These are phyloP conservation scores for Cyclotella cryptica DNA, from an alignment of 108 stramenopile species.

Conservation along the genomic window DNA sequence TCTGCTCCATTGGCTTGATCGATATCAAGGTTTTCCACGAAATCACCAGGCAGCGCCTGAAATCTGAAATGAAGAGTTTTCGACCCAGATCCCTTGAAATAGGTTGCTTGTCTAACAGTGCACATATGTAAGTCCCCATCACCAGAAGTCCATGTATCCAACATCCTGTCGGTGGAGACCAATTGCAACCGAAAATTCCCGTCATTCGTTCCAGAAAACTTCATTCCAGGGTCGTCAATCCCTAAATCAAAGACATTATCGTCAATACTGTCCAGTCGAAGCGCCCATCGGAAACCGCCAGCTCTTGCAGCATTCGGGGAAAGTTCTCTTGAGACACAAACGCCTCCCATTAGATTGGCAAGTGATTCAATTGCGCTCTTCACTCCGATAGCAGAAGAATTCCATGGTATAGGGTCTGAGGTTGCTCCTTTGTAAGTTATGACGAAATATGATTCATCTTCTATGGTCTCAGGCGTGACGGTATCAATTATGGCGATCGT, in stretches of 20 bases:
- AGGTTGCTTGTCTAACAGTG: conserved; percentile 41
- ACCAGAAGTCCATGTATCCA: conserved; percentile 9
- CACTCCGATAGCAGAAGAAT: conserved; percentile 30
- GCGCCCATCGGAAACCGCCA: conserved; percentile 42
- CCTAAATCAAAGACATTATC: conserved; percentile 27
- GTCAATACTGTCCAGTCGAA: conserved; percentile 37
- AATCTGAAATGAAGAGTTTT: conserved; percentile 48
- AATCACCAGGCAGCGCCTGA: conserved; percentile 47
- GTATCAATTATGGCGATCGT: conserved; percentile 30
- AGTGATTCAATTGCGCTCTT: conserved; percentile 38
- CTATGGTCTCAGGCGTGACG: conserved; percentile 19
- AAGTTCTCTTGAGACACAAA: conserved; percentile 29
- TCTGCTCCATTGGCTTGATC: conserved; percentile 13
- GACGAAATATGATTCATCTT: conserved; percentile 32
- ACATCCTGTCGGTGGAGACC: not conserved
- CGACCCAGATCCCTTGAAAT: conserved; percentile 43
- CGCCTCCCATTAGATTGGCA: conserved; percentile 1
- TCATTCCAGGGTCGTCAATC: conserved; percentile 20
- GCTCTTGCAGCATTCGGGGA: conserved; percentile 12
- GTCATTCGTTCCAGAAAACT: conserved; percentile 8
- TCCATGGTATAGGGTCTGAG: conserved; percentile 37
- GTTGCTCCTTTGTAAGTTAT: conserved; percentile 24
- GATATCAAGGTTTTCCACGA: conserved; percentile 26
- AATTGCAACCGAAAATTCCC: conserved; percentile 2
- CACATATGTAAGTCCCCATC: conserved; percentile 37